Evolutionary conservation across 306 rosid genomes (phyloP), one percentile per base, ranked within the genome.

Genomic region (Trifolium dubium): DNA sequence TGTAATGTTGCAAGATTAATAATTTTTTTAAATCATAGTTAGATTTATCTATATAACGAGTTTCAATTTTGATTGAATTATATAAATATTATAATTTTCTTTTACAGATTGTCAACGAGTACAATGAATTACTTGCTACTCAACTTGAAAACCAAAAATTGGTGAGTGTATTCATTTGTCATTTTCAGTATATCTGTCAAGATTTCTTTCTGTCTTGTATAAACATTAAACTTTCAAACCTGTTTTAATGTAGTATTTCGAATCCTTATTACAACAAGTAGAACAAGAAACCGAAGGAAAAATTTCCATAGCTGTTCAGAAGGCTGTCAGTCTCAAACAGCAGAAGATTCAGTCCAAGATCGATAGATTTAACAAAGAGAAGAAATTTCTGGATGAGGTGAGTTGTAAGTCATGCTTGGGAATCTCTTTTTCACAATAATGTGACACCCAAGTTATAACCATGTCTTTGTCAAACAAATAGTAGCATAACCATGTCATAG

Each of bases 111-210:
- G 94, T 91, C 80, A 91, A 79, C 3, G 97, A 94, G 69, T 94
- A 94, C 90, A 91, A 88, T 75, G 97, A 94, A 34, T 72, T 94
- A 87, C 96, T 94, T 69, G 92, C 88, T 49, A 80, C 87, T 53
- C 98, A 94, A 85, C 97, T 94, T 71, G 97, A 91, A 84, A 89
- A 85, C 88, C 97, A 94, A 83, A 94, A 94, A 82, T 53, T 77
- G 77, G 98, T 91, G 78, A 74, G 92, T 62, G 72, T 30, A 69
- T 64, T 77, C 73, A 13, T 30, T 67, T 54, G 30, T 32, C 63
- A 51, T 60, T 74, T 34, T 55, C 67, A 43, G 62, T 41, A 58
- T 74, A 64, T 61, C 65, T 66, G 53, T 60, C 50, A 44, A 66
- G 10, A 56, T 43, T 83, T 54, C 73, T 19, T 47, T 9, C 31